These are phyloP conservation scores for Alternaria gansuensis DNA, from an alignment of 2,329 filamentous ascomycete species.

Conservation along the genomic window DNA sequence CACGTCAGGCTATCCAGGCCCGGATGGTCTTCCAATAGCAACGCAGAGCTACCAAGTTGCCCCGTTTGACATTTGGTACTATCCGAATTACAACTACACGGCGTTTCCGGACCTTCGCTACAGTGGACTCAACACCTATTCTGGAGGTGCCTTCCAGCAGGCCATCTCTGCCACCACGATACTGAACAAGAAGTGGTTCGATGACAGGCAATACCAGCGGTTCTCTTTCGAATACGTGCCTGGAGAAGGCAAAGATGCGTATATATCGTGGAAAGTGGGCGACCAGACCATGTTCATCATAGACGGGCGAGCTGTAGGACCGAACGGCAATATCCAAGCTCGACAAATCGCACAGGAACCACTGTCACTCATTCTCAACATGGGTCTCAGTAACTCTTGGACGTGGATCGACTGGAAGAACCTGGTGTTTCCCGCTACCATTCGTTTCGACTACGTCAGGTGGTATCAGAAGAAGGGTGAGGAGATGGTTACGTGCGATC, in stretches of 20 bases:
- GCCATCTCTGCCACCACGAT: constrained; percentile 64
- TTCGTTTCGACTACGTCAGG: constrained; percentile 65
- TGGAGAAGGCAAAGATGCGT: constrained; percentile 56
- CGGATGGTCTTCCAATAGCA: constrained; percentile 53
- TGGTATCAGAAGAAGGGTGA: constrained; percentile 63
- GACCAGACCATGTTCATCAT: constrained; percentile 62
- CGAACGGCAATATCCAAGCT: constrained; percentile 63
- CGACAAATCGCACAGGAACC: constrained; percentile 63
- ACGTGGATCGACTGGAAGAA: constrained; percentile 57
- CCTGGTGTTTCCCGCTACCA: constrained; percentile 61
- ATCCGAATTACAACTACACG: constrained; percentile 63
- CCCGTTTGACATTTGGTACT: constrained; percentile 61
- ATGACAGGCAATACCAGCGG: constrained; percentile 63
- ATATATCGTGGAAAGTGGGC: constrained; percentile 64
- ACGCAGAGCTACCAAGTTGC: constrained; percentile 62
- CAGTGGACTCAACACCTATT: constrained; percentile 62
- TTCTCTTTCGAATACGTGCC: constrained; percentile 66
- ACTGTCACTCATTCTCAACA: constrained; percentile 63
- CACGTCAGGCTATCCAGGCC: constrained; percentile 47
- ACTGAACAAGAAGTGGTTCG: constrained; percentile 65
- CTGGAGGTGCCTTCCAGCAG: constrained; percentile 65
- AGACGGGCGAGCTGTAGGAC: constrained; percentile 62
- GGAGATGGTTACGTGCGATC: constrained; percentile 63
- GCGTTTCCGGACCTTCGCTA: constrained; percentile 60
- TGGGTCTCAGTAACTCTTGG: constrained; percentile 63